Evolutionary conservation across 2,329 filamentous ascomycete genomes (phyloP).

Genomic region (Colletotrichum australisinense): DNA sequence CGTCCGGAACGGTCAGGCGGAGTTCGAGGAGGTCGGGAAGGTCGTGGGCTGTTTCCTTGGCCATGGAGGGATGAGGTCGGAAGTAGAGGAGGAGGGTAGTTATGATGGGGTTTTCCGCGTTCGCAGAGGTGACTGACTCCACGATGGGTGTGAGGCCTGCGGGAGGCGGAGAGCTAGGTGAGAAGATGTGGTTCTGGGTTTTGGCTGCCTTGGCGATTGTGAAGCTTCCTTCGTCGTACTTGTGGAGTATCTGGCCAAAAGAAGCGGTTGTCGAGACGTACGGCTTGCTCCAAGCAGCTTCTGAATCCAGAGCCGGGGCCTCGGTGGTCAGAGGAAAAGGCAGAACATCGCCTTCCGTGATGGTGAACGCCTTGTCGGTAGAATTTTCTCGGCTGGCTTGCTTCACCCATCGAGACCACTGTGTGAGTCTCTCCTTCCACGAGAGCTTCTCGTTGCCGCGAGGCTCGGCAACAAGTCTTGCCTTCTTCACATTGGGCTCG

Average conservation of each 20-base stretch:
- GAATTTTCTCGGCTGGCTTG: conserved; percentile 30
- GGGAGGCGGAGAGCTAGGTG: conserved; percentile 60
- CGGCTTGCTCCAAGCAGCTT: conserved; percentile 7
- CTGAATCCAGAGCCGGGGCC: neutral
- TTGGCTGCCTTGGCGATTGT: neutral
- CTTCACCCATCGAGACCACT: conserved; percentile 34
- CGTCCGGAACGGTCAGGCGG: conserved; percentile 28
- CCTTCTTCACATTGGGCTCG: neutral
- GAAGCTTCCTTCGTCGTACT: conserved; percentile 28
- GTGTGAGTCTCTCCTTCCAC: conserved; percentile 28
- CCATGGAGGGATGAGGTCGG: conserved; percentile 8
- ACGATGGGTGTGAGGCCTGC: conserved; percentile 50
- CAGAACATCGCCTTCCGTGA: conserved; percentile 15
- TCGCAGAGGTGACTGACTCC: conserved; percentile 38
- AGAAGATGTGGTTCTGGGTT: conserved; percentile 50
- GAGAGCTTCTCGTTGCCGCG: conserved; percentile 23
- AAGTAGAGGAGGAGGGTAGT: conserved; percentile 60
- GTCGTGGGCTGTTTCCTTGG: neutral
- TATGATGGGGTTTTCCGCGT: conserved; percentile 3
- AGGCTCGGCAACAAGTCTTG: conserved; percentile 1
- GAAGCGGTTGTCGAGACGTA: conserved; percentile 50
- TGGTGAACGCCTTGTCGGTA: neutral
- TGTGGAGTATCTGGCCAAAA: conserved; percentile 65
- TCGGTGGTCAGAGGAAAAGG: neutral
- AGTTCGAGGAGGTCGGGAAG: conserved; percentile 33